These are phyloP conservation scores for Carex scoparia DNA, from an alignment of 176 grass and related monocot species.

Conservation along the genomic window DNA sequence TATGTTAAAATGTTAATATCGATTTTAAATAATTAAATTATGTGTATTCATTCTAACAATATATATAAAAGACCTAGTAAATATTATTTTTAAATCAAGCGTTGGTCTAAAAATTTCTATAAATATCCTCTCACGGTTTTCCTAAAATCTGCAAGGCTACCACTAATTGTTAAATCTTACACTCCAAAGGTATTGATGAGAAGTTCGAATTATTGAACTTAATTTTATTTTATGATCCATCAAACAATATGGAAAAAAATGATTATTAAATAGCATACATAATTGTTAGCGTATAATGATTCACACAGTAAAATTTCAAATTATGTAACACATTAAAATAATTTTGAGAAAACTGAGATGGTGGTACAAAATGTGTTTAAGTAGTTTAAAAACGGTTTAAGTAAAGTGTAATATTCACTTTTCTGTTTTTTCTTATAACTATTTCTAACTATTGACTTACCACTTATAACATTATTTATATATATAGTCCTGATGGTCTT, in stretches of 20 bases:
- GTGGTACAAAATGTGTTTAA: too few species aligned
- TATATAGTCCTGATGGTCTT: too few species aligned
- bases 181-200: background rate
- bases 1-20: background rate
- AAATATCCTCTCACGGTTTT: background rate
- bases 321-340: too few species aligned
- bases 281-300: background rate
- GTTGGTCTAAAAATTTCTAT: background rate
- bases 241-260: background rate
- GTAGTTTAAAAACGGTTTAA: too few species aligned
- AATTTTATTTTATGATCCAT: background rate
- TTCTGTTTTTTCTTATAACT: too few species aligned
- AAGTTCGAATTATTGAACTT: background rate
- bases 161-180: background rate
- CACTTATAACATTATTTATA: too few species aligned
- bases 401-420: too few species aligned
- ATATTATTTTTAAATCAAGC: background rate
- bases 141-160: background rate
- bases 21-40: background rate
- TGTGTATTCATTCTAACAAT: background rate
- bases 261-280: background rate
- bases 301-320: too few species aligned
- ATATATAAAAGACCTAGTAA: background rate
- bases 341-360: too few species aligned
- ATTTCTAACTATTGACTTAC: too few species aligned